Conservation (phyloP, 345 rosid species). For the Hirschfeldia incana region DNA sequence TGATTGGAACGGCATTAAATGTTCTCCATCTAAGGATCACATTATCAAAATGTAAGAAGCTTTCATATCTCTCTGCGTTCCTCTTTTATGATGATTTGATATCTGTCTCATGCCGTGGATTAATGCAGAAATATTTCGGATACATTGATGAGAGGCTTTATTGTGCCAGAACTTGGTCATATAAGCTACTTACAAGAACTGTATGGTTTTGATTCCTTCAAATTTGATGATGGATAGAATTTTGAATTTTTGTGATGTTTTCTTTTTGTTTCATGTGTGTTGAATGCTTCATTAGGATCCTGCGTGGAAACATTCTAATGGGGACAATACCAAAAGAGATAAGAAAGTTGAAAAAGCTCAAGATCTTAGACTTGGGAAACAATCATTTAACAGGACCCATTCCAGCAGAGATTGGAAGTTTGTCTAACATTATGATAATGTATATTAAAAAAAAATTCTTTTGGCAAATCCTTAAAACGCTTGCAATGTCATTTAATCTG, state of each 20-base stretch:
- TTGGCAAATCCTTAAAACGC: background rate
- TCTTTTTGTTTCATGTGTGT: background rate
- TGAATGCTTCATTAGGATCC: constrained; percentile 53
- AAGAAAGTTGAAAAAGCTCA: constrained; percentile 72
- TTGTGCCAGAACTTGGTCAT: constrained; percentile 77
- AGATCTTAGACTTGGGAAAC: constrained; percentile 84
- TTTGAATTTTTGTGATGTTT: constrained; percentile 10
- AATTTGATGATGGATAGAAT: constrained; percentile 8
- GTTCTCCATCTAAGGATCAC: constrained; percentile 59
- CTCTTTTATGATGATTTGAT: too few relatives aligned
- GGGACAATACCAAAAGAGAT: constrained; percentile 86
- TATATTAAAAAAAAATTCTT: constrained; percentile 29
- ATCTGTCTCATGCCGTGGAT: constrained; percentile 1
- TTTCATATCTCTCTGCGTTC: background rate
- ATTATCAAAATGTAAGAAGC: constrained; percentile 74
- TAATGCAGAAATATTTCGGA: constrained; percentile 72
- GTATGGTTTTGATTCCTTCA: constrained; percentile 45
- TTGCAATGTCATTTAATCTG: background rate
- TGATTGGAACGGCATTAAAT: constrained; percentile 71
- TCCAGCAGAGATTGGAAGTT: constrained; percentile 78
- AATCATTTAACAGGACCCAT: constrained; percentile 80
- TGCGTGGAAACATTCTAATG: constrained; percentile 66
- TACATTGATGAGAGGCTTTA: constrained; percentile 68
- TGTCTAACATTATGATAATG: constrained; percentile 59
- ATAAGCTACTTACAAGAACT: constrained; percentile 75